Base-by-base conservation (phyloP, 176 grass and related monocot genomes). In the Cymbopogon citratus region DNA sequence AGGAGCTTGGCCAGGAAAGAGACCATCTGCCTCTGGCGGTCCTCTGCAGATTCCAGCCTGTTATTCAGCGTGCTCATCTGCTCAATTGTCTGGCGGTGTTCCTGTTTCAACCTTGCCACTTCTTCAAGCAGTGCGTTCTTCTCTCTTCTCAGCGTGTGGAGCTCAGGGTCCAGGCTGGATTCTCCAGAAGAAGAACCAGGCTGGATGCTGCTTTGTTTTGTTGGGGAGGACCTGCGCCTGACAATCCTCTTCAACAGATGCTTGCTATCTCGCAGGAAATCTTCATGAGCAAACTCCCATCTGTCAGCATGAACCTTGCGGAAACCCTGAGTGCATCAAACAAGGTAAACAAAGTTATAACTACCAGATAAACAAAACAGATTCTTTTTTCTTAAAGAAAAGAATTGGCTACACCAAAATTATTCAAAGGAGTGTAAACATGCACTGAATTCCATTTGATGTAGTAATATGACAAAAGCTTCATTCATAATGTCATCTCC, bases 231-330 rank as follows among this genome's bases (percentile, higher is more conserved):
- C 73, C 87, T 87, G 43, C 89, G 92, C 74, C 96, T 91, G 69
- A 85, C 90, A 57, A 99, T 99, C 63, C 83, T 99, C 85, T 88
- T 99, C 29, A 99, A 61, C 41, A 90, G 43, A 80, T 83, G 80
- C 44, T 90, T 99, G 49, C 77, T 93, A 86, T 82, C 87, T 87
- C 71, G 82, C 46, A 91, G 39, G 67, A 99, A 99, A 83, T 63
- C 84, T 67, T 99, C 93, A 67, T 99, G 86, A 11, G 96, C 96
- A 64, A 99, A 99, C 80, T 99, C 96, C 92, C 96, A 99, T 88
- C 91, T 91, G 44, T 99, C 93, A 69, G 96, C 63, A 77, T 89
- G 87, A 86, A 91, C 90, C 73, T 95, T 99, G 79, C 72, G 93
- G 79, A 99, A 99, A 74, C 93, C 93, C 96, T 99, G 87, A 39